A percentile compares a stretch with the other conserved stretches of the same genome.
phyloP scores from a whole-genome alignment of 164 flowering plant genomes.

The Umbellularia californica region DNA sequence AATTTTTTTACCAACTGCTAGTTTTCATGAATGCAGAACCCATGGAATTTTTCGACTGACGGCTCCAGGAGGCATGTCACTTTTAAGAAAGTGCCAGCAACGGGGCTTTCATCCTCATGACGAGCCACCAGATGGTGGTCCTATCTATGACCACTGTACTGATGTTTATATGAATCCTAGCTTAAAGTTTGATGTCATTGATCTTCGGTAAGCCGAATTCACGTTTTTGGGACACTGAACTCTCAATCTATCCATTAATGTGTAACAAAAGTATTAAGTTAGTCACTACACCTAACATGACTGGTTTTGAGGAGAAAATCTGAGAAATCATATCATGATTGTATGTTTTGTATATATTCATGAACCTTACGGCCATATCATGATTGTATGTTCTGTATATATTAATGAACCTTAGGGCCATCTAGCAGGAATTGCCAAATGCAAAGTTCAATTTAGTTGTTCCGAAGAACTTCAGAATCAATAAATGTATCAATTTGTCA shows the following conservation, averaged over 20 bases:
- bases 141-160: constrained; percentile 82
- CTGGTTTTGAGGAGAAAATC: not conserved
- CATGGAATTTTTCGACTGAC: constrained; percentile 93
- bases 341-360: not conserved
- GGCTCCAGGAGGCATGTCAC: constrained; percentile 81
- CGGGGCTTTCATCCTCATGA: constrained; percentile 93
- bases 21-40: constrained; percentile 34
- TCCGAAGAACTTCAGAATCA: not conserved
- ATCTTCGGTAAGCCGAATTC: constrained; percentile 57
- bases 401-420: not conserved
- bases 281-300: no score
- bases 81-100: constrained; percentile 69
- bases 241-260: not conserved
- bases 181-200: constrained; percentile 77
- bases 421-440: not conserved
- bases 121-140: constrained; percentile 77
- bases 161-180: constrained; percentile 85
- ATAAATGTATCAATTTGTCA: not conserved
- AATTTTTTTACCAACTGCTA: no score
- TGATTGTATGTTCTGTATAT: not conserved
- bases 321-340: not conserved
- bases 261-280: not conserved
- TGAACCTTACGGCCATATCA: not conserved
- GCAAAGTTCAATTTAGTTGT: not conserved
- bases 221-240: not conserved